These are phyloP conservation scores for Rhizopus arrhizus DNA, from an alignment of 371 early-diverging fungal species.

Conservation along the genomic window DNA sequence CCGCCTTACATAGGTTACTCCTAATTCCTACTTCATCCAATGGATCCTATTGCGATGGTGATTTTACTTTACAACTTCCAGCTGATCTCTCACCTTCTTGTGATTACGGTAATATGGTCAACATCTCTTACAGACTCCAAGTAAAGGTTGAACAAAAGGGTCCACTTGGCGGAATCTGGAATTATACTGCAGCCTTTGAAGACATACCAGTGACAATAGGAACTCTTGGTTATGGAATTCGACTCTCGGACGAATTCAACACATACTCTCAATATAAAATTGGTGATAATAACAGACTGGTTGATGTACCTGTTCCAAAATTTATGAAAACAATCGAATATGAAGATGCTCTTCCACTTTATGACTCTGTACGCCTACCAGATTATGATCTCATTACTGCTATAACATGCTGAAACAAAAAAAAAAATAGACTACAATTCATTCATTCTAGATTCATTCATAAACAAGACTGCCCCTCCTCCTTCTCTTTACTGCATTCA, in stretches of 20 bases:
- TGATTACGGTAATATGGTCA: conserved; percentile 20
- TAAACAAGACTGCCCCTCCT: too few species aligned
- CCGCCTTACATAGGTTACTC: conserved; percentile 6
- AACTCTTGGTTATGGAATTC: conserved; percentile 42
- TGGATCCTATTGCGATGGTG: conserved; percentile 15
- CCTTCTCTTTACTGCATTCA: too few species aligned
- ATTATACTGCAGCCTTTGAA: conserved; percentile 8
- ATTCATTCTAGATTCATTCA: too few species aligned
- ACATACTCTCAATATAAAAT: conserved; percentile 17
- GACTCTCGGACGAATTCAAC: conserved; percentile 29
- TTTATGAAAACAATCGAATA: conserved; percentile 36
- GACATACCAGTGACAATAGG: conserved; percentile 33
- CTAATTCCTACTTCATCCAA: not conserved
- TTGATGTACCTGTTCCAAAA: conserved; percentile 24
- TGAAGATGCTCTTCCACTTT: conserved; percentile 39
- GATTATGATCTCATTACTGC: conserved; percentile 56
- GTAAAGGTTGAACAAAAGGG: conserved; percentile 22
- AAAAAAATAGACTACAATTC: not conserved
- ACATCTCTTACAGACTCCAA: conserved; percentile 14
- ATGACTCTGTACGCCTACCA: conserved; percentile 52
- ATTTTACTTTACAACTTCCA: conserved; percentile 18
- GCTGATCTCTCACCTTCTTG: conserved; percentile 13
- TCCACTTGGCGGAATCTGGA: conserved; percentile 26
- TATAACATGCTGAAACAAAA: conserved; percentile 2
- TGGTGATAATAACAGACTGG: not conserved